Percentiles rank a stretch among this genome's conserved stretches.
Evolutionary conservation across 768 basidiomycete genomes (phyloP).

Genomic region (Mycena galopus): DNA sequence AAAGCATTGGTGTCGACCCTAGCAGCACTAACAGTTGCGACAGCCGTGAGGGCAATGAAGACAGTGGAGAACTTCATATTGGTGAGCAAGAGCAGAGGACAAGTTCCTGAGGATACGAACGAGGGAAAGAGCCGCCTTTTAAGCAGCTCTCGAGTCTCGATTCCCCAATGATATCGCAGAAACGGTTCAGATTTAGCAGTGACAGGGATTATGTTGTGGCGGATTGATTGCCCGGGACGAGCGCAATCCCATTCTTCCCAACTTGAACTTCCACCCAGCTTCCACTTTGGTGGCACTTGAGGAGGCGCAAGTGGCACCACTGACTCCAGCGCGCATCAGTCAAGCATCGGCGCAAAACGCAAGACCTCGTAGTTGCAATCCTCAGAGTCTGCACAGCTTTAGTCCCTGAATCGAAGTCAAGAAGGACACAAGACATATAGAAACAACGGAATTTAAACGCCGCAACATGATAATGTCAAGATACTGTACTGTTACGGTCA

Average conservation of each 20-base stretch:
- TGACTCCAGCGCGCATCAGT: slow-evolving; percentile 5
- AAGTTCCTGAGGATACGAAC: slow-evolving; percentile 11
- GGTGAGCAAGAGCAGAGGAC: slow-evolving; percentile 12
- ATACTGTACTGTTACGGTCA: slow-evolving; percentile 5
- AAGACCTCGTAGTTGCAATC: slow-evolving; percentile 16
- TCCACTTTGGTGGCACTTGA: slow-evolving; percentile 16
- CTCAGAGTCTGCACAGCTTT: slow-evolving; percentile 18
- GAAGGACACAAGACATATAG: slow-evolving; percentile 8
- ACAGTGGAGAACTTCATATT: too few species aligned
- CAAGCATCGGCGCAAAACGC: slow-evolving; percentile 12
- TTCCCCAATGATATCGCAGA: slow-evolving; percentile 13
- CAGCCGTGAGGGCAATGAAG: slow-evolving; percentile 1
- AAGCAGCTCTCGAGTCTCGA: slow-evolving; percentile 10
- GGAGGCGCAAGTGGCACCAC: slow-evolving; percentile 11
- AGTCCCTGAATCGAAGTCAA: slow-evolving; percentile 11
- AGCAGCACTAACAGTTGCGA: slow-evolving; percentile 14
- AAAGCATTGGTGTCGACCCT: slow-evolving; percentile 13
- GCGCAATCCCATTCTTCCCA: slow-evolving; percentile 1
- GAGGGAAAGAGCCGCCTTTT: slow-evolving; percentile 9
- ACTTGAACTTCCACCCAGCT: too few species aligned
- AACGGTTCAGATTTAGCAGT: slow-evolving; percentile 17
- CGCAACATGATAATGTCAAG: slow-evolving; percentile 14
- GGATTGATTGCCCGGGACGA: slow-evolving; percentile 14
- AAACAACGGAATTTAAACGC: slow-evolving; percentile 2
- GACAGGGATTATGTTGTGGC: slow-evolving; percentile 16